Evolutionary conservation across 805 yeast genomes (phyloP).

Genomic region (Spathaspora gorwiae): DNA sequence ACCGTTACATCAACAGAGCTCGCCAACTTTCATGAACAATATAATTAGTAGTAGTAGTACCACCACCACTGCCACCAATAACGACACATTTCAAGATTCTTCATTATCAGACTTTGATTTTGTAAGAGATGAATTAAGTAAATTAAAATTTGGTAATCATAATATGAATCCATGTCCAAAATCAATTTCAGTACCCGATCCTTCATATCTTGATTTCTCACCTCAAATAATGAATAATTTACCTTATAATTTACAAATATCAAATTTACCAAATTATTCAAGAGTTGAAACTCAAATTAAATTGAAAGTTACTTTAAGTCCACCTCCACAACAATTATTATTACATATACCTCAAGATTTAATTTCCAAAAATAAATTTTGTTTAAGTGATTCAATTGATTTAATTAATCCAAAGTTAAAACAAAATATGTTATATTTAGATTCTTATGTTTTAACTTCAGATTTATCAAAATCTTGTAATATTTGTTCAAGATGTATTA

Average conservation of each 20-base stretch:
- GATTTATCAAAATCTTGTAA: constrained; percentile 49
- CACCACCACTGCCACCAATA: neutral
- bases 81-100: neutral
- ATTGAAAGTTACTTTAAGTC: constrained; percentile 60
- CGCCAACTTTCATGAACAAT: neutral
- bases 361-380: constrained; percentile 80
- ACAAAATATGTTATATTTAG: constrained; percentile 60
- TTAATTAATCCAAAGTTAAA: constrained; percentile 37
- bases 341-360: constrained; percentile 84
- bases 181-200: constrained; percentile 26
- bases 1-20: neutral
- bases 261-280: constrained; percentile 71
- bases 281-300: constrained; percentile 96
- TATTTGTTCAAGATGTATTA: constrained; percentile 84
- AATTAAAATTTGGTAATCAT: constrained; percentile 49
- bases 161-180: constrained; percentile 34
- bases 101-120: constrained; percentile 23
- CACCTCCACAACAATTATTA: constrained; percentile 70
- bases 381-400: constrained; percentile 50
- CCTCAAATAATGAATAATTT: constrained; percentile 29
- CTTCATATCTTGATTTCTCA: constrained; percentile 35
- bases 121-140: constrained; percentile 46
- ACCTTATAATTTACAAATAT: constrained; percentile 49
- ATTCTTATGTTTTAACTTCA: constrained; percentile 73
- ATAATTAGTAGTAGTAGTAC: neutral